A percentile compares a stretch with the other conserved stretches of the same genome.
These are phyloP conservation scores for Astraeus odoratus DNA, from an alignment of 768 basidiomycete species.

Conservation along the genomic window DNA sequence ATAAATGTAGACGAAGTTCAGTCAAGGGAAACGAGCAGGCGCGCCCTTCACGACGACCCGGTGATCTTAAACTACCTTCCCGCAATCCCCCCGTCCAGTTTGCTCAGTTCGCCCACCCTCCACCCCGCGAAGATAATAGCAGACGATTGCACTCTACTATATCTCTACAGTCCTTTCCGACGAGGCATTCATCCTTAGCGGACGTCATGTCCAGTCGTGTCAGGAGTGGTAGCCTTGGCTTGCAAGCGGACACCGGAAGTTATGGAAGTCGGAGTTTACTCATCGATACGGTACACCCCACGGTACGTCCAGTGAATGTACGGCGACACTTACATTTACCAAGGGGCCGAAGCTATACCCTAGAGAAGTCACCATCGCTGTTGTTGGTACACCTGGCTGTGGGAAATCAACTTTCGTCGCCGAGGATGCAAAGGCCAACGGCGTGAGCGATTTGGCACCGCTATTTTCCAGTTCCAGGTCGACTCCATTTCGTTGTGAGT, in stretches of 20 bases:
- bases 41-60: conserved; percentile 41
- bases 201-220: conserved; percentile 37
- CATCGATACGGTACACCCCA: conserved; percentile 14
- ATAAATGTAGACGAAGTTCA: conserved; percentile 42
- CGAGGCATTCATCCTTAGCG: conserved; percentile 24
- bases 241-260: conserved; percentile 27
- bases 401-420: conserved; percentile 83
- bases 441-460: conserved; percentile 37
- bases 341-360: conserved; percentile 17
- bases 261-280: conserved; percentile 10
- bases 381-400: conserved; percentile 71
- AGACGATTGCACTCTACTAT: conserved; percentile 32
- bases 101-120: conserved; percentile 31
- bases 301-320: conserved; percentile 16
- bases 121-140: conserved; percentile 33
- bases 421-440: conserved; percentile 64
- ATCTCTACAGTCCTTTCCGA: conserved; percentile 33
- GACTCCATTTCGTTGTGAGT: conserved; percentile 37
- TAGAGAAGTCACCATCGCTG: conserved; percentile 53
- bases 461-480: conserved; percentile 29
- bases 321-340: conserved; percentile 3
- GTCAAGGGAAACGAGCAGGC: conserved; percentile 40
- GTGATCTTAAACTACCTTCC: conserved; percentile 58
- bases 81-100: conserved; percentile 37
- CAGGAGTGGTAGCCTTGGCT: conserved; percentile 57